Conservation (phyloP, 2,329 filamentous ascomycete species). For the Colletotrichum truncatum region DNA sequence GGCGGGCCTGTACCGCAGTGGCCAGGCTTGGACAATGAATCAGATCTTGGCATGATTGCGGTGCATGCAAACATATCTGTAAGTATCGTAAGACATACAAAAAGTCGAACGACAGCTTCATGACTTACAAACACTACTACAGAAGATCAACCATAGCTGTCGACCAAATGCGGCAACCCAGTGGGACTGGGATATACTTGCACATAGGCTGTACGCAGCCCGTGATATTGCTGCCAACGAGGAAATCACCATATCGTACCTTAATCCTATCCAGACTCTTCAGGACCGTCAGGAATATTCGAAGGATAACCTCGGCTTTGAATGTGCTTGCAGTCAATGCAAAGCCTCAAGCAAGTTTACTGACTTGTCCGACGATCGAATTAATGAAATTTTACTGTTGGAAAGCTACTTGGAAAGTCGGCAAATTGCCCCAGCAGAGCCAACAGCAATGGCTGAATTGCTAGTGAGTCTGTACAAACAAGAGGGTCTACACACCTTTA, state of each 20-base stretch:
- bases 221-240: not conserved
- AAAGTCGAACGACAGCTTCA: no score
- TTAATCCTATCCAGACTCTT: not conserved
- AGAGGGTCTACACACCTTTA: not conserved
- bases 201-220: not conserved
- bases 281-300: not conserved
- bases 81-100: not conserved
- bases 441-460: not conserved
- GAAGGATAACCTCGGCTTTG: not conserved
- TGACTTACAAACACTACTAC: not conserved
- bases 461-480: not conserved
- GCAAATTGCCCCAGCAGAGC: not conserved
- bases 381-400: not conserved
- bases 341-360: not conserved
- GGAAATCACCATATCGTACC: slow-evolving; percentile 8
- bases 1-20: not conserved
- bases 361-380: not conserved
- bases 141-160: slow-evolving; percentile 11
- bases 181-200: not conserved
- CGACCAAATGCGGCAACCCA: not conserved
- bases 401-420: not conserved
- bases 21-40: not conserved
- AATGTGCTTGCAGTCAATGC: not conserved
- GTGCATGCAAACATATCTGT: not conserved
- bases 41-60: not conserved